These are phyloP conservation scores for Barbarea vulgaris DNA, from an alignment of 345 rosid species.

Conservation along the genomic window DNA sequence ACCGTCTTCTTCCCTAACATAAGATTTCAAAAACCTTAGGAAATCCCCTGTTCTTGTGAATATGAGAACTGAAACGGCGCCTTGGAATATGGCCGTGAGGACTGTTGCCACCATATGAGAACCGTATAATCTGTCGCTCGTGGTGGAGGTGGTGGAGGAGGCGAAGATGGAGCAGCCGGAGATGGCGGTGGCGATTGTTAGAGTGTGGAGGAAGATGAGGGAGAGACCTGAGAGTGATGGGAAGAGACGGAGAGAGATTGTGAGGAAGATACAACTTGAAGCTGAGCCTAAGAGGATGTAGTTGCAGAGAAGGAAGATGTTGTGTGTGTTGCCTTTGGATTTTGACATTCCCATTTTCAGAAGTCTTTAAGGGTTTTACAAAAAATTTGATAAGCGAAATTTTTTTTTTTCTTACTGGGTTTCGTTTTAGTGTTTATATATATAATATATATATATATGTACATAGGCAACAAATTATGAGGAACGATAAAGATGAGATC, in stretches of 20 bases:
- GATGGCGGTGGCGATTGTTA: constrained; percentile 63
- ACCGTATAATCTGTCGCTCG: constrained; percentile 55
- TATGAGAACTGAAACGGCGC: constrained; percentile 74
- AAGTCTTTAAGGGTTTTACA: background rate
- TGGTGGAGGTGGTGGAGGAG: constrained; percentile 43
- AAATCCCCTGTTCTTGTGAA: constrained; percentile 67
- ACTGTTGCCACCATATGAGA: constrained; percentile 90
- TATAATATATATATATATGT: no score
- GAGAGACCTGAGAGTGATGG: constrained; percentile 63
- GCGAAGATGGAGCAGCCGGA: constrained; percentile 63
- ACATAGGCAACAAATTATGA: background rate
- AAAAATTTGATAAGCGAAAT: constrained; percentile 20
- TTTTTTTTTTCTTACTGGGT: background rate
- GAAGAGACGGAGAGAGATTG: constrained; percentile 78
- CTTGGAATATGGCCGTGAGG: constrained; percentile 83
- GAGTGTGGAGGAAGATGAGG: constrained; percentile 39
- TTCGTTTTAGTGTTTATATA: no score
- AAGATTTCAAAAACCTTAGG: constrained; percentile 59
- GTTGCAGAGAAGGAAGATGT: constrained; percentile 75
- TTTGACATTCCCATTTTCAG: constrained; percentile 44
- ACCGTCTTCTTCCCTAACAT: constrained; percentile 82
- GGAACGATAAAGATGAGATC: constrained; percentile 3
- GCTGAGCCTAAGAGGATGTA: constrained; percentile 89
- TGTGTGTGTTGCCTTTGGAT: constrained; percentile 68
- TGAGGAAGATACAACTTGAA: constrained; percentile 88